Evolutionary conservation across 345 rosid species (phyloP), one percentile per base, ranked within the genome.

Genomic region (Eucalyptus erythrocorys): DNA sequence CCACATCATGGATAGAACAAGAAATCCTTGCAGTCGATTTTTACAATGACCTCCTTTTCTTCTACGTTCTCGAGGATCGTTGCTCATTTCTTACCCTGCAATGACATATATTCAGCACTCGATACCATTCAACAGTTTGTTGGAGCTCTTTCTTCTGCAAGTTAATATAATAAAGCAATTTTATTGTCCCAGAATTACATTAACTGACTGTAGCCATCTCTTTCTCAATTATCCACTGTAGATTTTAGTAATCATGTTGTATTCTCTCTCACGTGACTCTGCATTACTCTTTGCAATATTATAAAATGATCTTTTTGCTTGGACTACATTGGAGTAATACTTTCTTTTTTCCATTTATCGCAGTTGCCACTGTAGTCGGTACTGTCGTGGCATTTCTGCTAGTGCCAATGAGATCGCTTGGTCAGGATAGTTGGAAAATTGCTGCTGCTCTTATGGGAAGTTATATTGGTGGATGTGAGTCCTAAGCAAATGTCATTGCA

Each of bases 361-460:
- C 91, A 96, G 99, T 94, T 91, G 98, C 98, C 21, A 96, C 99
- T 37, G 92, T 96, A 0, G 89, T 94, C 64, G 99, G 99, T 89
- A 97, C 99, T 12, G 88, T 86, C 14, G 66, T 95, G 89, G 99
- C 99, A 4, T 97, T 90, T 93, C 89, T 92, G 90, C 59, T 95
- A 61, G 99, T 96, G 91, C 99, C 99, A 59, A 96, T 96, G 99
- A 92, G 91, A 90, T 91, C 98, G 30, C 99, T 96, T 91, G 99
- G 99, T 86, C 93, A 91, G 48, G 97, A 96, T 90, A 93, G 94
- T 89, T 97, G 99, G 99, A 97, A 96, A 92, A 94, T 97, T 85
- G 99, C 98, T 34, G 97, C 99, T 90, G 99, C 99, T 61, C 97
- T 97, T 61, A 96, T 96, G 99, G 97, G 98, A 53, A 94, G 98